These are phyloP conservation scores for Aegilops speltoides DNA, from an alignment of 176 grass and related monocot genomes.

Conservation along the genomic window DNA sequence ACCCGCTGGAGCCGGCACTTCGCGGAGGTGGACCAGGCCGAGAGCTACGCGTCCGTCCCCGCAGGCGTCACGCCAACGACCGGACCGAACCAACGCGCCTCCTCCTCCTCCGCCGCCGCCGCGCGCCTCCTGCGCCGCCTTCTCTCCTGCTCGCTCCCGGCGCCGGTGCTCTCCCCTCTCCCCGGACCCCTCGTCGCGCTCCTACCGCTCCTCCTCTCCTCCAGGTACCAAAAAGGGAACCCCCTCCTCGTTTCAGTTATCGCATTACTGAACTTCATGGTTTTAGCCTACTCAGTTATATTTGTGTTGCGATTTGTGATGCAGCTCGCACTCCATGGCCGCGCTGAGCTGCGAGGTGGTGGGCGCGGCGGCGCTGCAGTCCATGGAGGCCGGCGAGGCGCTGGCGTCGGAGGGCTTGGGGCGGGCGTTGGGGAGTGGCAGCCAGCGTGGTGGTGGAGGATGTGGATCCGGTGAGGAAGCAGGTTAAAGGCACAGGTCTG, in stretches of 20 bases:
- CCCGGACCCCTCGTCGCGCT: constrained; percentile 35
- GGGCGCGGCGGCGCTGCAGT: constrained; percentile 41
- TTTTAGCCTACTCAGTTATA: neutral
- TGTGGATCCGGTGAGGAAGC: no score
- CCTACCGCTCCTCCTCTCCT: constrained; percentile 37
- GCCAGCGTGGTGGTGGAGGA: neutral
- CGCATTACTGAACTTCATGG: no score
- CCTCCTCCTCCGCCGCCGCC: neutral
- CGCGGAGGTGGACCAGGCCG: no score
- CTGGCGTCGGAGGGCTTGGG: constrained; percentile 54
- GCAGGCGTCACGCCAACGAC: neutral
- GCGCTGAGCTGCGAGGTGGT: constrained; percentile 51
- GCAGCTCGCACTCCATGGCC: constrained; percentile 41
- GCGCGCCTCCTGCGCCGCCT: constrained; percentile 31
- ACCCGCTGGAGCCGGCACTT: no score
- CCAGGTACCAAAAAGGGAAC: constrained; percentile 25
- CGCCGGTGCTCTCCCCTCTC: neutral
- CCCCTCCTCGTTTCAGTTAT: neutral
- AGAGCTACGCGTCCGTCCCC: no score
- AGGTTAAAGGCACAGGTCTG: no score
- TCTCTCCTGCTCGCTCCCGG: constrained; percentile 8
- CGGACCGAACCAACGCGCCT: neutral
- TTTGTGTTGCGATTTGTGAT: neutral
- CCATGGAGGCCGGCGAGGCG: constrained; percentile 35
- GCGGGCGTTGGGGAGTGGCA: constrained; percentile 34